A percentile compares a stretch with the other conserved stretches of the same genome.
These are phyloP conservation scores for Gnomoniopsis smithogilvyi DNA, from an alignment of 2,329 filamentous ascomycete species.

Conservation along the genomic window DNA sequence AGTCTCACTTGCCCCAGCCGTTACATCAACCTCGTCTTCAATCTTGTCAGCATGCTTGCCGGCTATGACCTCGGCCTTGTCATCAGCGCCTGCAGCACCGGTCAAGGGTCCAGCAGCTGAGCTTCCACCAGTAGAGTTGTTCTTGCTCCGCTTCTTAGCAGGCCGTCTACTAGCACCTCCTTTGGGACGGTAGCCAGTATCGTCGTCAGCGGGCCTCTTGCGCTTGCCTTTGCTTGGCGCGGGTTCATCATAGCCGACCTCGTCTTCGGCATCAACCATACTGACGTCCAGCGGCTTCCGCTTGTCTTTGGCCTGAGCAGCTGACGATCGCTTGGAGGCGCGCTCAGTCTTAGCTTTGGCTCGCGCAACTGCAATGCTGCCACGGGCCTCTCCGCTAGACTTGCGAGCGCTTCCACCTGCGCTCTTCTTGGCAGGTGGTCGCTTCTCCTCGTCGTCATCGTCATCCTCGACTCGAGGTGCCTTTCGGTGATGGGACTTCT, in stretches of 20 bases:
- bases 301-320: constrained; percentile 14
- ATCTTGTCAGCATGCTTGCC: neutral
- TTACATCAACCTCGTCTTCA: neutral
- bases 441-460: constrained; percentile 37
- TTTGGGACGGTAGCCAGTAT: constrained; percentile 57
- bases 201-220: constrained; percentile 50
- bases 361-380: constrained; percentile 23
- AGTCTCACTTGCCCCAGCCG: neutral
- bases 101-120: neutral
- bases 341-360: constrained; percentile 18
- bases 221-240: constrained; percentile 48
- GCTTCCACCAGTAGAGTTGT: constrained; percentile 21
- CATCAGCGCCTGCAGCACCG: constrained; percentile 17
- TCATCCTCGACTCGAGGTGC: constrained; percentile 27
- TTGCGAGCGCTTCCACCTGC: constrained; percentile 31
- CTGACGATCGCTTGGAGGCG: constrained; percentile 15
- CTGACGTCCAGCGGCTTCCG: constrained; percentile 16
- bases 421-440: constrained; percentile 21
- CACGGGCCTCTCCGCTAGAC: constrained; percentile 21
- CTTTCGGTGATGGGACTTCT: constrained; percentile 12
- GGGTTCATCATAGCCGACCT: constrained; percentile 20
- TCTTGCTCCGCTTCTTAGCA: constrained; percentile 60
- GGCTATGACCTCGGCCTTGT: constrained; percentile 25
- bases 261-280: constrained; percentile 17
- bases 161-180: constrained; percentile 49